phyloP scores from a whole-genome alignment of 2,329 filamentous ascomycete genomes.

The Penicillium occitanis region DNA sequence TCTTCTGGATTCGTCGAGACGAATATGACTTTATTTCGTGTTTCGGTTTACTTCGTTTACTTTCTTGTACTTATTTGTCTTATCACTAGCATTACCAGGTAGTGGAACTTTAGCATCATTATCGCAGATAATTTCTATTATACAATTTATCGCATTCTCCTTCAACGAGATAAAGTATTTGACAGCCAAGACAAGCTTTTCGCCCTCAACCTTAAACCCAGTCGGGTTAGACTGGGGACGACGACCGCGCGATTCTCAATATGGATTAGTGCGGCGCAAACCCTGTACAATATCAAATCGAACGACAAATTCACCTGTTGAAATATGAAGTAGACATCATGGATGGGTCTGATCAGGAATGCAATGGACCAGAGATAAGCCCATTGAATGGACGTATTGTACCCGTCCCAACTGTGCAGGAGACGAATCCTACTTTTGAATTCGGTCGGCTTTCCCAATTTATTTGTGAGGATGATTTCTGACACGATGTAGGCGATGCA shows the following conservation, averaged over 20 bases:
- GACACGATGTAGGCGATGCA: constrained; percentile 36
- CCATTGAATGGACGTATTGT: constrained; percentile 38
- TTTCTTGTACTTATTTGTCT: constrained; percentile 10
- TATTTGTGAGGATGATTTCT: not conserved
- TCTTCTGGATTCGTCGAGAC: not conserved
- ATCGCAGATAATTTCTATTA: not conserved
- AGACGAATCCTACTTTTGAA: constrained; percentile 41
- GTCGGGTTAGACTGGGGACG: not conserved
- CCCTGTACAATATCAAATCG: not conserved
- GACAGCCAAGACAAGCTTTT: constrained; percentile 6
- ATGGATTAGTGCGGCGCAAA: constrained; percentile 2
- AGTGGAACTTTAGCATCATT: constrained; percentile 1
- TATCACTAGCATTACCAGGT: not conserved
- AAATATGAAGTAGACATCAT: not conserved
- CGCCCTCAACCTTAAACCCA: not conserved
- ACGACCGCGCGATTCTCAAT: not conserved
- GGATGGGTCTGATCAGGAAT: not conserved
- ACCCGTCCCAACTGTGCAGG: constrained; percentile 46
- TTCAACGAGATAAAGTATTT: not conserved
- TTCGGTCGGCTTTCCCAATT: constrained; percentile 35
- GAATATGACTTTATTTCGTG: not conserved
- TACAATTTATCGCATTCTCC: not conserved
- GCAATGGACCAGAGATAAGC: constrained; percentile 22
- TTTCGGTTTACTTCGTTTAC: not conserved
- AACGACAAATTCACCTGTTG: not conserved